Percentiles rank a stretch among this genome's conserved stretches.
phyloP scores from a whole-genome alignment of 306 rosid genomes.

The Alnus rubra region DNA sequence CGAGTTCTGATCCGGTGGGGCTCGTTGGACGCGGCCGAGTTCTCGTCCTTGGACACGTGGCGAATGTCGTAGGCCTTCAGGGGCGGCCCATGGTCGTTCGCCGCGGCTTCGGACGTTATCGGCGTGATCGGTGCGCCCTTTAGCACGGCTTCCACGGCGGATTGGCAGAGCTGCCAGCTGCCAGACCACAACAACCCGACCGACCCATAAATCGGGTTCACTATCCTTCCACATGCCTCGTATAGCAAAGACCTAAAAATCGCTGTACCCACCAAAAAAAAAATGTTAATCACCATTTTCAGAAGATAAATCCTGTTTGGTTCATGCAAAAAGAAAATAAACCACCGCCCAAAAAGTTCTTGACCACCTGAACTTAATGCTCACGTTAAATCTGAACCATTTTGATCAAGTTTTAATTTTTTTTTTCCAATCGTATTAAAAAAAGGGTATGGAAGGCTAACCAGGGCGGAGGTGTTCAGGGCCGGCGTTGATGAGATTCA shows the following conservation, averaged over 20 bases:
- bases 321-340: conserved; percentile 6
- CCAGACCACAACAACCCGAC: conserved; percentile 98
- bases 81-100: conserved; percentile 73
- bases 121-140: conserved; percentile 85
- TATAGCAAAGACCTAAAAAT: conserved; percentile 84
- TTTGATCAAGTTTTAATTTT: background rate
- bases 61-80: conserved; percentile 90
- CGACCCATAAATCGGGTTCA: conserved; percentile 94
- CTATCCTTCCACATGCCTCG: conserved; percentile 93
- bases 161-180: conserved; percentile 94
- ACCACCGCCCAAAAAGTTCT: background rate
- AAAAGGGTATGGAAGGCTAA: conserved; percentile 6
- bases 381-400: background rate
- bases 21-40: conserved; percentile 61
- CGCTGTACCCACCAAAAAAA: conserved; percentile 40
- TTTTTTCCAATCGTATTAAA: background rate
- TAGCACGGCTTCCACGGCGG: conserved; percentile 88
- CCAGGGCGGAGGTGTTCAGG: conserved; percentile 97
- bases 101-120: conserved; percentile 76
- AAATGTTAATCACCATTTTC: background rate
- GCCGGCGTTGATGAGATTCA: conserved; percentile 95
- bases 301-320: background rate
- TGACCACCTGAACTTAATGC: background rate
- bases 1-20: conserved; percentile 58
- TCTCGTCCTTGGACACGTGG: conserved; percentile 85